Conservation (phyloP, 805 yeast species). For the Zygoascus biomembranicola region DNA sequence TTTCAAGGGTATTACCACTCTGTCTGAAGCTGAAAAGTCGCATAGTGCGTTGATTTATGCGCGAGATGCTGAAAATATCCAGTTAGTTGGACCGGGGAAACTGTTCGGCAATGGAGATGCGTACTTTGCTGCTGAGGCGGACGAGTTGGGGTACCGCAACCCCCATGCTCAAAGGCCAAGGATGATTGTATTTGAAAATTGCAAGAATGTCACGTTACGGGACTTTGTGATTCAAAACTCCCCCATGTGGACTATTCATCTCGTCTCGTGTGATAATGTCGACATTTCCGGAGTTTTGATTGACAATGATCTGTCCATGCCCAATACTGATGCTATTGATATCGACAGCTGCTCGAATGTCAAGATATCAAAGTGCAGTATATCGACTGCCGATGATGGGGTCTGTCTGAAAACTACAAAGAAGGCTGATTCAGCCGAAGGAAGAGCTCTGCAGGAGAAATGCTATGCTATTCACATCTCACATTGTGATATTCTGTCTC, state of each 20-base stretch:
- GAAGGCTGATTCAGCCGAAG: background rate
- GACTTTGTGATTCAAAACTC: background rate
- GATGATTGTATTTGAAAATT: constrained; percentile 5
- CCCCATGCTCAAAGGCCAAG: constrained; percentile 4
- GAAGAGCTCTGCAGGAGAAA: background rate
- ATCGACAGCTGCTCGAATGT: constrained; percentile 4
- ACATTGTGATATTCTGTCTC: constrained; percentile 1
- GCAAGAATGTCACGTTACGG: background rate
- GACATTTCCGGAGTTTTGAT: background rate
- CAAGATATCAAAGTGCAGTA: background rate
- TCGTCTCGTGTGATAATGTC: constrained; percentile 1
- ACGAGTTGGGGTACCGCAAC: constrained; percentile 2
- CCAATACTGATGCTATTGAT: constrained; percentile 5
- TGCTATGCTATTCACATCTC: background rate
- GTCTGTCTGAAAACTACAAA: constrained; percentile 4
- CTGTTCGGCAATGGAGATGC: background rate
- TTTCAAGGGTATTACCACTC: background rate
- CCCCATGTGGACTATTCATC: constrained; percentile 7
- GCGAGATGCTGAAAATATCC: background rate
- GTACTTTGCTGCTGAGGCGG: constrained; percentile 1
- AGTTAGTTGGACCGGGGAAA: background rate
- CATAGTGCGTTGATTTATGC: constrained; percentile 2
- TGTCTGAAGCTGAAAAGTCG: constrained; percentile 5
- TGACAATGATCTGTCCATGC: constrained; percentile 1
- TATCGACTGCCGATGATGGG: constrained; percentile 3